These are phyloP conservation scores for Wickerhamiella musiphila DNA, from an alignment of 805 yeast species.

Conservation along the genomic window DNA sequence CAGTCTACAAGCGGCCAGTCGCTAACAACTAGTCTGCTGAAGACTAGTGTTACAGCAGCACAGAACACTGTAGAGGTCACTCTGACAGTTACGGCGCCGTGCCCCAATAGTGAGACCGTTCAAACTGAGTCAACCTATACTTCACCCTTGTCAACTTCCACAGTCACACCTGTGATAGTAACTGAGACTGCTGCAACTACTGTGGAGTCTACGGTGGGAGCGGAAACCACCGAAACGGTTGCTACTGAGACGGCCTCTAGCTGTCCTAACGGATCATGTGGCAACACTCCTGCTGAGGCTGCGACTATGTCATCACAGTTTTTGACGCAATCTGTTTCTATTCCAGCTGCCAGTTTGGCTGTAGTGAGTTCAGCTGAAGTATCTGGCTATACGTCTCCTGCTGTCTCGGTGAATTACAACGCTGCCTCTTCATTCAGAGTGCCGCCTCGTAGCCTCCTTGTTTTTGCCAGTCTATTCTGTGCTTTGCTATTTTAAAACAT, in stretches of 20 bases:
- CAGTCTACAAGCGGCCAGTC: neutral
- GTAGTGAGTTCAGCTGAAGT: neutral
- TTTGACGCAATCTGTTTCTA: neutral
- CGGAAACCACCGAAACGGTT: neutral
- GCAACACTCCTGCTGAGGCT: constrained; percentile 3
- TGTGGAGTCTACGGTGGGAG: neutral
- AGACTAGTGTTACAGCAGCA: too few relatives aligned
- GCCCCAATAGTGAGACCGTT: too few relatives aligned
- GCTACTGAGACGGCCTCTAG: neutral
- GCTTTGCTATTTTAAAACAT: too few relatives aligned
- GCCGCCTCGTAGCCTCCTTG: too few relatives aligned
- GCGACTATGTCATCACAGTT: constrained; percentile 7
- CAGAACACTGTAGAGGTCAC: too few relatives aligned
- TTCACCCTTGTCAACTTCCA: too few relatives aligned
- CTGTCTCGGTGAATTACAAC: neutral
- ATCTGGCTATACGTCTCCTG: neutral
- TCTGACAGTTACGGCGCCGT: too few relatives aligned
- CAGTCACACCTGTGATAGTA: neutral
- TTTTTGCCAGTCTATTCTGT: too few relatives aligned
- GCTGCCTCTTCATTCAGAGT: too few relatives aligned
- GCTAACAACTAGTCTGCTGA: too few relatives aligned
- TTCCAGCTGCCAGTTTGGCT: neutral
- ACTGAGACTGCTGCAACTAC: neutral
- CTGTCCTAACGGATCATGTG: too few relatives aligned
- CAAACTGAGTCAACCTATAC: too few relatives aligned